Conservation (phyloP, 164 flowering plant genomes). For the Vitis rupestris region DNA sequence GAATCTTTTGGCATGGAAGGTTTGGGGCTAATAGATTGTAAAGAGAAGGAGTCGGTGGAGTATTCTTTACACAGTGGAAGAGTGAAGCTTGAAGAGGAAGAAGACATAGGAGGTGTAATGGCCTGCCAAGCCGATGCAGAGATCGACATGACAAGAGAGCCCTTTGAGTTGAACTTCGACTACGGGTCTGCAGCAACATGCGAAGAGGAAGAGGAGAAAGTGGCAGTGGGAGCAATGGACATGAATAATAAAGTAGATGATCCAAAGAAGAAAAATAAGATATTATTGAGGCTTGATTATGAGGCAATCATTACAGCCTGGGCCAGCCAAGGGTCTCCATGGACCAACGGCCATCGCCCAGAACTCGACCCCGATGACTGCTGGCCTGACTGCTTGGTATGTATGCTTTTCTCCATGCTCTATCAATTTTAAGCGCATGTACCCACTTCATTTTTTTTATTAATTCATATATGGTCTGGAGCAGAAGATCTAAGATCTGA, state of each 20-base stretch:
- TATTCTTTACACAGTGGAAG: conserved; percentile 13
- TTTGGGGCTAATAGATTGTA: conserved; percentile 51
- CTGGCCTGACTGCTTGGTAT: conserved; percentile 63
- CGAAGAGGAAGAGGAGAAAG: conserved; percentile 46
- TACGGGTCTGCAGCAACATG: conserved; percentile 39
- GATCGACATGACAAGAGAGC: conserved; percentile 38
- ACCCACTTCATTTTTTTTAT: no score
- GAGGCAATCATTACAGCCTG: conserved; percentile 71
- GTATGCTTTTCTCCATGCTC: neutral
- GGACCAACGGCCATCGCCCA: conserved; percentile 71
- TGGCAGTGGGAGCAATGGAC: conserved; percentile 1
- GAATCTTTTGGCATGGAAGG: conserved; percentile 68
- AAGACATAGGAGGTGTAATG: conserved; percentile 7
- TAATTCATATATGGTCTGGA: no score
- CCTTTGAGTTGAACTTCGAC: conserved; percentile 59
- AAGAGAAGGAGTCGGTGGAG: conserved; percentile 22
- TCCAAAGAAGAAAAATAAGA: conserved; percentile 22
- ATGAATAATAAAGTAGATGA: neutral
- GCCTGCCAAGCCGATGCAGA: conserved; percentile 25
- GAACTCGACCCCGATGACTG: conserved; percentile 50
- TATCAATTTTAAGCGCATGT: neutral
- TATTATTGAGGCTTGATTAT: conserved; percentile 54
- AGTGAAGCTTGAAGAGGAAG: conserved; percentile 60
- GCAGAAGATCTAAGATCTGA: no score
- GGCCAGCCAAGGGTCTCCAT: conserved; percentile 72